phyloP scores from a whole-genome alignment of 192 early-diverging fungal species.

The Coemansia sp. region DNA sequence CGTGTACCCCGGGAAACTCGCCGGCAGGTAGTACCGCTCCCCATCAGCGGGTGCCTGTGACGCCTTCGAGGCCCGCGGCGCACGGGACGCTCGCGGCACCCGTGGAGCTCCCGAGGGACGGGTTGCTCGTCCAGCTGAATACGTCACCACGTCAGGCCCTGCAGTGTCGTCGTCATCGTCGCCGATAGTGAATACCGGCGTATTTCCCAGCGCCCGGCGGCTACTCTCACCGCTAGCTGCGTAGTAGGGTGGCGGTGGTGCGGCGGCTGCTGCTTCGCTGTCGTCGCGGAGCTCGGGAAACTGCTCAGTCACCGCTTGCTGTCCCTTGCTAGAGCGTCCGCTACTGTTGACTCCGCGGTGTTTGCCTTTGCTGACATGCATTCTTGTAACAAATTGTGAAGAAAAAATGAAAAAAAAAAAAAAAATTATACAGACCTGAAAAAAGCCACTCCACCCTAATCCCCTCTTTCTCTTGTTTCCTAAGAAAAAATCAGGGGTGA shows the following conservation, averaged over 20 bases:
- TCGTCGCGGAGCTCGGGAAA: constrained; percentile 27
- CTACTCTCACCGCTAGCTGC: not conserved
- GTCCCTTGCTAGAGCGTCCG: not conserved
- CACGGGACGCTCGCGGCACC: no score
- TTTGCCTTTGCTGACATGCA: constrained; percentile 3
- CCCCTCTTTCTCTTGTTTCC: not conserved
- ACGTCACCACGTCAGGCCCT: not conserved
- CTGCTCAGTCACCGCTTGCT: constrained; percentile 7
- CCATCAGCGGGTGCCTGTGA: no score
- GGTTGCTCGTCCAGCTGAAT: not conserved
- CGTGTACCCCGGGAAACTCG: constrained; percentile 49
- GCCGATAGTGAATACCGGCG: constrained; percentile 11
- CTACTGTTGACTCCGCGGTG: not conserved
- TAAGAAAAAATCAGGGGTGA: not conserved
- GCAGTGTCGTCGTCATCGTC: not conserved
- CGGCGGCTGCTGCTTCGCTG: not conserved
- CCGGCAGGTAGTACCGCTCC: constrained; percentile 45
- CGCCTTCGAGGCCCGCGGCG: no score
- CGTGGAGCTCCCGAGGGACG: not conserved
- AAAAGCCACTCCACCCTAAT: no score
- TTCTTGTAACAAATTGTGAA: not conserved
- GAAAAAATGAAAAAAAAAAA: not conserved
- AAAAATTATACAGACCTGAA: not conserved
- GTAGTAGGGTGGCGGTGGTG: not conserved
- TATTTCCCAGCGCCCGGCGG: not conserved